phyloP scores from a whole-genome alignment of 805 yeast genomes.

The Yamadazyma scolyti region DNA sequence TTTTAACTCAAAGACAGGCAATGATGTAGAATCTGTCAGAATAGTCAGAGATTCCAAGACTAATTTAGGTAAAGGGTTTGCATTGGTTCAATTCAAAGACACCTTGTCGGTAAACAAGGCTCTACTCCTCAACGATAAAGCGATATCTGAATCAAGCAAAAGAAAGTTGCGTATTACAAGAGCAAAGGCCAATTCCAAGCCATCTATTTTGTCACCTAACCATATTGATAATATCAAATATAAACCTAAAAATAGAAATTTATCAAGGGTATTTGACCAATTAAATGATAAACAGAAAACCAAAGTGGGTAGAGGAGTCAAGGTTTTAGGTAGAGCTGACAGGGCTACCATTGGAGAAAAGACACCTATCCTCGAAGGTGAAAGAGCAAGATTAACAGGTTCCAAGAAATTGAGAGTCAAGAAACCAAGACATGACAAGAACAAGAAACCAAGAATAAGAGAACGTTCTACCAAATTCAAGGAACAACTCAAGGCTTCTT shows the following conservation, averaged over 20 bases:
- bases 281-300: conserved; percentile 70
- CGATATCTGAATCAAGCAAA: conserved; percentile 35
- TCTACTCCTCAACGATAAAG: conserved; percentile 68
- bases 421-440: conserved; percentile 26
- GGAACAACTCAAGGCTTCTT: conserved; percentile 17
- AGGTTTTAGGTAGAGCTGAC: conserved; percentile 76
- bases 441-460: conserved; percentile 57
- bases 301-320: conserved; percentile 77
- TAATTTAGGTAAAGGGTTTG: conserved; percentile 96
- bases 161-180: conserved; percentile 77
- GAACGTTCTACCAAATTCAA: conserved; percentile 52
- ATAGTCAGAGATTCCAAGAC: conserved; percentile 90
- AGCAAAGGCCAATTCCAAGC: conserved; percentile 38
- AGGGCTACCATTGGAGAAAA: conserved; percentile 59
- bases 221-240: conserved; percentile 33
- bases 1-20: conserved; percentile 47
- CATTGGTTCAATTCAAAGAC: conserved; percentile 86
- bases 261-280: conserved; percentile 11
- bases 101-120: conserved; percentile 75
- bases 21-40: conserved; percentile 80
- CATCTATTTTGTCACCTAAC: conserved; percentile 42
- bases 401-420: conserved; percentile 51
- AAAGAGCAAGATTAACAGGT: conserved; percentile 70
- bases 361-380: conserved; percentile 57
- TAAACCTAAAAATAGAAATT: conserved; percentile 16